phyloP scores from a whole-genome alignment of 108 stramenopile species.

The Nannochloropsis salina region DNA sequence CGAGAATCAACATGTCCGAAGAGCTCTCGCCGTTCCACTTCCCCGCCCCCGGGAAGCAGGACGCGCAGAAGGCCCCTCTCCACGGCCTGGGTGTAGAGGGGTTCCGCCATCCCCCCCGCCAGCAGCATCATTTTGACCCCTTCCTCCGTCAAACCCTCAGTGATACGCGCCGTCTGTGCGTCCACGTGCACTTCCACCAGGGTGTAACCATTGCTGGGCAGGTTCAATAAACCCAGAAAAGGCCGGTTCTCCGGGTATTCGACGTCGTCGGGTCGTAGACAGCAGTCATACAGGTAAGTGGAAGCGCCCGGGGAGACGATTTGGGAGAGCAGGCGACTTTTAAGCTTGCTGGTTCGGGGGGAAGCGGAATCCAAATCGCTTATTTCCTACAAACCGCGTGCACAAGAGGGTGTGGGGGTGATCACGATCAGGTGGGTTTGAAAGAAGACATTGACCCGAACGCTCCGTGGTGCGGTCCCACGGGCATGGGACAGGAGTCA shows the following conservation, averaged over 20 bases:
- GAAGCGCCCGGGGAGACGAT: slow-evolving; percentile 81
- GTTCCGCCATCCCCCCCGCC: slow-evolving; percentile 51
- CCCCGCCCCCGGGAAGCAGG: not conserved
- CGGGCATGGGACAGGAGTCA: not conserved
- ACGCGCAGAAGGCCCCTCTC: not conserved
- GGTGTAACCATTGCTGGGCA: slow-evolving; percentile 27
- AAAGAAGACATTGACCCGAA: not conserved
- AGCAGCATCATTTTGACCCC: slow-evolving; percentile 44
- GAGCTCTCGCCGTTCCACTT: not conserved
- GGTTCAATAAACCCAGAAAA: slow-evolving; percentile 38
- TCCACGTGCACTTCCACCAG: slow-evolving; percentile 48
- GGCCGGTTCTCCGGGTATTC: slow-evolving; percentile 48
- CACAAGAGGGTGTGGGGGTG: not conserved
- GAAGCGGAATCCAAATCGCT: not conserved
- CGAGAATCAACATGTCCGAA: not conserved
- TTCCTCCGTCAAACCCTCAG: slow-evolving; percentile 54
- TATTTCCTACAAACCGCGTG: not conserved
- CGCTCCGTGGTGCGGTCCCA: not conserved
- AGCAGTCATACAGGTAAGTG: slow-evolving; percentile 75
- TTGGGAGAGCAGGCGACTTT: slow-evolving; percentile 55
- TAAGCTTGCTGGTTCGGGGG: slow-evolving; percentile 44
- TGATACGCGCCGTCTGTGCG: slow-evolving; percentile 47
- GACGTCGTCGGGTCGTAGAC: slow-evolving; percentile 50
- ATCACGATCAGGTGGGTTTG: not conserved
- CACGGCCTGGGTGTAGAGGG: slow-evolving; percentile 30